Evolutionary conservation across 83 land plant genomes (phyloP).

Genomic region (Picea abies): DNA sequence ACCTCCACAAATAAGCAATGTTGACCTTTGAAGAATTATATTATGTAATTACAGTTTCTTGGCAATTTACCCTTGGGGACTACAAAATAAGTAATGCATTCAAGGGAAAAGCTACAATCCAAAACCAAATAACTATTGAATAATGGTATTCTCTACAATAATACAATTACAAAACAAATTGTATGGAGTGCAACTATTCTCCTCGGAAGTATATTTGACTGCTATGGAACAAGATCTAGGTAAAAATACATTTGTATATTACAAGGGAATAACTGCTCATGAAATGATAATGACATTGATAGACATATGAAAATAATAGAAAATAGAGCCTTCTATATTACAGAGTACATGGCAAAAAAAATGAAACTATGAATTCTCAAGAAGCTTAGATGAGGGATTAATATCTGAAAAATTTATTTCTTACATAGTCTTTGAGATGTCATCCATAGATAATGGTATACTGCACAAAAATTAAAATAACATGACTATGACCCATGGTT

Average conservation of each 20-base stretch:
- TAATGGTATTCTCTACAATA: background rate
- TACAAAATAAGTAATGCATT: constrained; percentile 1
- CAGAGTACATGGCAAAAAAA: background rate
- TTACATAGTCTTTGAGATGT: too few relatives aligned
- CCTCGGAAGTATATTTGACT: background rate
- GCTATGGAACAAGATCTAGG: background rate
- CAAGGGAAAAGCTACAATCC: constrained; percentile 11
- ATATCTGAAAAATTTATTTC: too few relatives aligned
- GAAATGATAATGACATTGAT: background rate
- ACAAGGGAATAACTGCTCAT: background rate
- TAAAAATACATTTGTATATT: background rate
- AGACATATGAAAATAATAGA: background rate
- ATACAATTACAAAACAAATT: constrained; percentile 3
- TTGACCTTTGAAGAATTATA: background rate
- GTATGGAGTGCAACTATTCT: background rate
- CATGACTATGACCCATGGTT: too few relatives aligned
- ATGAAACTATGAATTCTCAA: too few relatives aligned
- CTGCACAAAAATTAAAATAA: too few relatives aligned
- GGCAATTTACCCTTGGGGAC: constrained; percentile 3
- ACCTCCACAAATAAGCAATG: background rate
- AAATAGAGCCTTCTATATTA: background rate
- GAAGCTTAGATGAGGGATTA: too few relatives aligned
- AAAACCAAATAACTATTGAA: constrained; percentile 7
- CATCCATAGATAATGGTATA: too few relatives aligned
- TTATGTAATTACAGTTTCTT: background rate